A percentile compares a stretch with the other conserved stretches of the same genome.
Conservation (phyloP, 202 grass and related monocot genomes). For the Musa balbisiana region DNA sequence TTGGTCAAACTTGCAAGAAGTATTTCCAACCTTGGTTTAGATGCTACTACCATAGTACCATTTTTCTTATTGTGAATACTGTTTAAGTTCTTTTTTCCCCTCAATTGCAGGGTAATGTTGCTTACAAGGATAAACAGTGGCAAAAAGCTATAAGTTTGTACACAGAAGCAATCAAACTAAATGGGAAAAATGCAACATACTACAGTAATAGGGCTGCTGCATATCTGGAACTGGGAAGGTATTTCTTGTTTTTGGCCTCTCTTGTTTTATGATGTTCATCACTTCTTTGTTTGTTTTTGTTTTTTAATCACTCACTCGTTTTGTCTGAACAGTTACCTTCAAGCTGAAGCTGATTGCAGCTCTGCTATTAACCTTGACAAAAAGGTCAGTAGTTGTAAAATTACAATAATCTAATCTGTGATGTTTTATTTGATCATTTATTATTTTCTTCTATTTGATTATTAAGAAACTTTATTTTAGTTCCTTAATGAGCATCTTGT, state of each 20-base stretch:
- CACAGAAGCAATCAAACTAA: constrained; percentile 93
- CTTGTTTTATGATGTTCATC: not conserved
- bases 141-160: constrained; percentile 79
- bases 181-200: constrained; percentile 73
- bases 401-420: not conserved
- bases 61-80: constrained; percentile 8
- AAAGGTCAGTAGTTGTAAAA: constrained; percentile 44
- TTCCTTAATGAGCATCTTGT: not conserved
- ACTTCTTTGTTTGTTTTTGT: constrained; percentile 9
- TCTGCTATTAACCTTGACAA: constrained; percentile 77
- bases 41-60: not conserved
- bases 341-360: constrained; percentile 87
- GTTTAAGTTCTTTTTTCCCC: not conserved
- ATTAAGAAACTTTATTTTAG: not conserved
- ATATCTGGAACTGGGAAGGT: constrained; percentile 71
- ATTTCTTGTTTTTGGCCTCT: constrained; percentile 10
- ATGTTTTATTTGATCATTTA: not conserved
- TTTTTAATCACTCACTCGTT: constrained; percentile 2
- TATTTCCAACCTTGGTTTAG: not conserved
- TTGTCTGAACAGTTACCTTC: constrained; percentile 55
- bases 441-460: not conserved
- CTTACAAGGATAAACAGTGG: constrained; percentile 96
- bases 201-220: constrained; percentile 96
- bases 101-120: constrained; percentile 64
- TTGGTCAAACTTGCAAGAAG: not conserved